Conservation (phyloP, 257 asterid species). For the Coffea eugenioides region DNA sequence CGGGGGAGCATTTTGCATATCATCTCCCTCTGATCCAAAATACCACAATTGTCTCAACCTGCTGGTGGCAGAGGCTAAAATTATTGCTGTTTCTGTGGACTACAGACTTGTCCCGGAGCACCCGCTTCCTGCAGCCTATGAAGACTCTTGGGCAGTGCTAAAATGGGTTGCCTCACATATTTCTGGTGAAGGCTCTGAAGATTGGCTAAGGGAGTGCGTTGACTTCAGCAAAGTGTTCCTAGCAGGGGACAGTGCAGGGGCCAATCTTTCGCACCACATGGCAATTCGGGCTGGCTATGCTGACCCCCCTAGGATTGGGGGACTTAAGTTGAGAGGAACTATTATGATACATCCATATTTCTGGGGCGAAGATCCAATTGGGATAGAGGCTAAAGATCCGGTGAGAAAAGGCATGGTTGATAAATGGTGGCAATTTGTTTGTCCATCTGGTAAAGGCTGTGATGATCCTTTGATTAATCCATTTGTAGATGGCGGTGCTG, state of each 20-base stretch:
- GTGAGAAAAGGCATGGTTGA: constrained; percentile 62
- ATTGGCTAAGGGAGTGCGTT: constrained; percentile 44
- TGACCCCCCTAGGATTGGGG: not conserved
- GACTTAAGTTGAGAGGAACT: constrained; percentile 36
- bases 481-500: constrained; percentile 30
- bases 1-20: constrained; percentile 72
- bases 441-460: constrained; percentile 52
- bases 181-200: constrained; percentile 18
- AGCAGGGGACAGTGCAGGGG: constrained; percentile 90
- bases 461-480: constrained; percentile 77
- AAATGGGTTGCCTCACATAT: constrained; percentile 41
- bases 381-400: constrained; percentile 46
- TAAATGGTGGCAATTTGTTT: constrained; percentile 70
- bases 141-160: constrained; percentile 63
- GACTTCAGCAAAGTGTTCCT: constrained; percentile 53
- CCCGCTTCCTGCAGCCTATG: constrained; percentile 70
- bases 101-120: constrained; percentile 64
- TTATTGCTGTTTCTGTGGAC: constrained; percentile 48
- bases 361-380: constrained; percentile 71
- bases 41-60: constrained; percentile 53
- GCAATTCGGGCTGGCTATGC: constrained; percentile 31
- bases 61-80: constrained; percentile 41
- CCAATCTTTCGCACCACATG: constrained; percentile 66
- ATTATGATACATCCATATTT: constrained; percentile 68
- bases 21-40: constrained; percentile 50